Percentiles rank a stretch among this genome's conserved stretches.
Conservation (phyloP, 169 alveolate genomes). For the Cryptosporidium baileyi region DNA sequence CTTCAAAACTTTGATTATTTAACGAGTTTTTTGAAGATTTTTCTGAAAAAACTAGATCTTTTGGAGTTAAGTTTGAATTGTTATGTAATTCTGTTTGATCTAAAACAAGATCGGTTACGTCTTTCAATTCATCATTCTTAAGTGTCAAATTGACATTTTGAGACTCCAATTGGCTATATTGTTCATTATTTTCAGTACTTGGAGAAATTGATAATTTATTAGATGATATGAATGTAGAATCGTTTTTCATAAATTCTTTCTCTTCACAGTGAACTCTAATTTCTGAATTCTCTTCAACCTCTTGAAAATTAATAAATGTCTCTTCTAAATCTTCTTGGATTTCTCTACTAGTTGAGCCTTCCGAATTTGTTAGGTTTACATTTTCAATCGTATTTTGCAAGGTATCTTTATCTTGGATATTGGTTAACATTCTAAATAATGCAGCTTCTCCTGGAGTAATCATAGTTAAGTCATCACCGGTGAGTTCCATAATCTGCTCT, state of each 20-base stretch:
- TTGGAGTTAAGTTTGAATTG: neutral
- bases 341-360: conserved; percentile 7
- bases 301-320: neutral
- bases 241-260: too few relatives aligned
- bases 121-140: neutral
- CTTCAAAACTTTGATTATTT: neutral
- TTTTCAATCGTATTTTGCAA: neutral
- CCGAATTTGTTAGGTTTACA: neutral
- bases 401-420: conserved; percentile 48
- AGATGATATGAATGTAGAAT: neutral
- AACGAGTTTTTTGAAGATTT: neutral
- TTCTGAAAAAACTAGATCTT: neutral
- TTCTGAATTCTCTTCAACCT: neutral
- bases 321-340: neutral
- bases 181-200: neutral
- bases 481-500: conserved; percentile 48
- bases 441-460: conserved; percentile 68
- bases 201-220: neutral
- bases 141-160: neutral
- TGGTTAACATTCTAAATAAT: conserved; percentile 51
- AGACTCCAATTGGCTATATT: neutral
- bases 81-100: too few relatives aligned
- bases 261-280: too few relatives aligned
- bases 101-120: too few relatives aligned
- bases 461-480: conserved; percentile 55